Evolutionary conservation across 768 basidiomycete species (phyloP), one percentile per base, ranked within the genome.

Genomic region (Phanerodontia chrysosporium): DNA sequence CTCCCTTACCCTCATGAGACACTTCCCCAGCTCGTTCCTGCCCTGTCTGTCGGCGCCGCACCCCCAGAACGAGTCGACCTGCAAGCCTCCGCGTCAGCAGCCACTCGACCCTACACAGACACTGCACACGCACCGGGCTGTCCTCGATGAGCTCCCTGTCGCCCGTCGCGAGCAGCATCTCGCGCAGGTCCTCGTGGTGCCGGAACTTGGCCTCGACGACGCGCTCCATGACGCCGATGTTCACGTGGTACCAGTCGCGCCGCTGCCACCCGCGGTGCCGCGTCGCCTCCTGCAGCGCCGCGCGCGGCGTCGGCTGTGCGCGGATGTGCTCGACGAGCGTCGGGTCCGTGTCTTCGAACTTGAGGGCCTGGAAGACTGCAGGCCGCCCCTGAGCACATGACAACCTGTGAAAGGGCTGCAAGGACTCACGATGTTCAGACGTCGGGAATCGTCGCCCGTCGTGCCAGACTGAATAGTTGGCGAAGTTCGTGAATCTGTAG

Each of bases 1-100:
- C 7, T 6, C 32, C 13, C 32, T 35, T 6, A 90, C 72, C 62
- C 86, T 80, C 63, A 83, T 80, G 10, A 90, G 77, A 13, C 84
- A 82, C 68, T 85, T 87, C 42, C 89, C 89, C 28, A 90, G 80
- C 69, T 90, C 86, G 62, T 90, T 90, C 39, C 83, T 80, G 22
- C 89, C 89, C 64, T 76, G 74, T 22, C 79, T 74, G 68, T 90
- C 85, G 39, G 80, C 75, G 5, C 89, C 89, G 59, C 83, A 70
- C 21, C 89, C 89, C 87, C 89, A 90, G 71, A 89, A 89, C 36
- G 86, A 77, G 69, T 90, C 89, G 62, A 46, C 22, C 53, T 62
- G 48, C 42, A 49, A 12, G n/a, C n/a, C n/a, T n/a, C 18, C 13
- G 22, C 14, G 16, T 48, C 22, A 51, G 6, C 28, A 27, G 8